Conservation (phyloP, 2,329 filamentous ascomycete species). For the Diaporthe helianthi region DNA sequence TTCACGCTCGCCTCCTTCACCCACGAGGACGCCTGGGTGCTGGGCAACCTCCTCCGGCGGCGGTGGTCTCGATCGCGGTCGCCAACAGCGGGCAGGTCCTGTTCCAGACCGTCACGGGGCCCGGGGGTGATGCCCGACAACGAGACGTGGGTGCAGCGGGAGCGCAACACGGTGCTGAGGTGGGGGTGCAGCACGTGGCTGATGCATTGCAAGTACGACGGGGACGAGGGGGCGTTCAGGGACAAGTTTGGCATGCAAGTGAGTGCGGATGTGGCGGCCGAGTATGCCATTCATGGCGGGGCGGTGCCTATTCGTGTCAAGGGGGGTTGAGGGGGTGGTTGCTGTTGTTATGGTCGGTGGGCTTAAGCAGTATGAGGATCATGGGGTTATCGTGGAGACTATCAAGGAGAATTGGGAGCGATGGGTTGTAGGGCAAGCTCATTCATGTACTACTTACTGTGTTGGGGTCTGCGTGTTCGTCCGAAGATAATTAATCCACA, state of each 20-base stretch:
- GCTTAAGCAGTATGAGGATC: constrained; percentile 78
- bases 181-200: constrained; percentile 76
- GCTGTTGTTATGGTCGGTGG: constrained; percentile 79
- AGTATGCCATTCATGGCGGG: constrained; percentile 81
- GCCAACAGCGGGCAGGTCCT: constrained; percentile 65
- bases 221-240: constrained; percentile 70
- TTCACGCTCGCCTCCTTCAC: constrained; percentile 64
- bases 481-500: too few relatives aligned
- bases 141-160: constrained; percentile 73
- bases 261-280: constrained; percentile 57
- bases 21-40: constrained; percentile 67
- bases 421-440: too few relatives aligned
- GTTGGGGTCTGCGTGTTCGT: too few relatives aligned
- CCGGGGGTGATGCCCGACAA: constrained; percentile 75
- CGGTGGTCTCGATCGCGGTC: constrained; percentile 70
- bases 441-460: too few relatives aligned
- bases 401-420: constrained; percentile 59
- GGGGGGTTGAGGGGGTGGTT: constrained; percentile 77
- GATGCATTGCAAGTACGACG: constrained; percentile 70
- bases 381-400: constrained; percentile 76
- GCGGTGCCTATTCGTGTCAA: constrained; percentile 75
- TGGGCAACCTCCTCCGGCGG: constrained; percentile 69
- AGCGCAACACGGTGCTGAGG: constrained; percentile 74
- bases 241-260: constrained; percentile 72
- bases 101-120: constrained; percentile 74